Conservation (phyloP, 768 basidiomycete species). For the Brasilioporus rufonigricans region DNA sequence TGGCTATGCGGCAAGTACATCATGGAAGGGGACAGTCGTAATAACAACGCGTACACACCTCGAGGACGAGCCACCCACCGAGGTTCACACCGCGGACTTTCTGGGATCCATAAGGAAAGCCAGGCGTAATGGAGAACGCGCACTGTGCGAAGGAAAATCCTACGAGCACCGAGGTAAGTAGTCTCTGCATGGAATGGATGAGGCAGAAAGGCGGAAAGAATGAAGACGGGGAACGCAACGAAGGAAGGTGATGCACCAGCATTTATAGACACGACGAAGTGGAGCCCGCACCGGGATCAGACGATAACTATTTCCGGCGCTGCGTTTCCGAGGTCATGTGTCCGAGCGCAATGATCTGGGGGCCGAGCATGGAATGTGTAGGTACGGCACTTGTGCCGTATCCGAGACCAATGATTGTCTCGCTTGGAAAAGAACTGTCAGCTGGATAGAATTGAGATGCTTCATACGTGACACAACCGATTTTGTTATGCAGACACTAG, state of each 20-base stretch:
- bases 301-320: background rate
- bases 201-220: constrained; percentile 51
- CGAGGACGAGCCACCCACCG: constrained; percentile 62
- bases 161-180: constrained; percentile 22
- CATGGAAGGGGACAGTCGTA: constrained; percentile 23
- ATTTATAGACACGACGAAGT: constrained; percentile 16
- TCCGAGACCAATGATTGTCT: background rate
- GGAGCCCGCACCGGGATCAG: background rate
- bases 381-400: constrained; percentile 1
- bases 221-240: constrained; percentile 28
- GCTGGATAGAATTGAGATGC: background rate
- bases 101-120: constrained; percentile 70
- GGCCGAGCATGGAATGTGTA: background rate
- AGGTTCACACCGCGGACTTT: constrained; percentile 84
- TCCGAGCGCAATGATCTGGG: background rate
- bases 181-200: constrained; percentile 30
- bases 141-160: constrained; percentile 27
- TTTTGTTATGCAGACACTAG: background rate
- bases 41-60: constrained; percentile 33
- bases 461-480: background rate
- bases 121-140: constrained; percentile 40
- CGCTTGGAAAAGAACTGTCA: background rate
- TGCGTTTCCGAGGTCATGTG: constrained; percentile 14
- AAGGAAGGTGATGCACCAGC: background rate
- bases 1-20: constrained; percentile 50